Percentiles rank a stretch among this genome's conserved stretches.
Evolutionary conservation across 2,329 filamentous ascomycete genomes (phyloP).

Genomic region (Ophiostoma fasciatum): DNA sequence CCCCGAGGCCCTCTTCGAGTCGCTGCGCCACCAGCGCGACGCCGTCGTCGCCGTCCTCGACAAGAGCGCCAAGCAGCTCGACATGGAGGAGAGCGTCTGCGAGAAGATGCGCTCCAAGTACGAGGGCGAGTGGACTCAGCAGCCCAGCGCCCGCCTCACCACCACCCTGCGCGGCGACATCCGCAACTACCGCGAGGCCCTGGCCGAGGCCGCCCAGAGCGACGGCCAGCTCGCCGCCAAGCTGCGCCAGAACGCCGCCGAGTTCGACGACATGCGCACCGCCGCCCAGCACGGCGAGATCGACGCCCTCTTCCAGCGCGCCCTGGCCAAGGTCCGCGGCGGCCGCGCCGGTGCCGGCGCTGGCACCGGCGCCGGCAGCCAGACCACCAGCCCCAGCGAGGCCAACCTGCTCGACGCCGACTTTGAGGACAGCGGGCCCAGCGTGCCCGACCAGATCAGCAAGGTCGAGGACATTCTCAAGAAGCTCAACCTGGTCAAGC

Average conservation of each 20-base stretch:
- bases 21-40: constrained; percentile 62
- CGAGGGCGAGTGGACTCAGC: constrained; percentile 89
- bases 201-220: constrained; percentile 78
- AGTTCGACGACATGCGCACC: constrained; percentile 90
- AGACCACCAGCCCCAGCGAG: constrained; percentile 49
- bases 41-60: constrained; percentile 60
- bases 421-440: constrained; percentile 65
- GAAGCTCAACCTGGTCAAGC: constrained; percentile 82
- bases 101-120: constrained; percentile 99
- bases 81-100: constrained; percentile 95
- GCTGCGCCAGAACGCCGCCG: constrained; percentile 68
- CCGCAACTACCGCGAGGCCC: constrained; percentile 70
- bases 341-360: constrained; percentile 65
- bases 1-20: constrained; percentile 65
- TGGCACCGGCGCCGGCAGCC: constrained; percentile 48
- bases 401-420: constrained; percentile 82
- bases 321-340: constrained; percentile 62
- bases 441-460: constrained; percentile 77
- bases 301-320: constrained; percentile 77
- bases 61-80: constrained; percentile 70
- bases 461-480: constrained; percentile 81
- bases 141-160: constrained; percentile 81
- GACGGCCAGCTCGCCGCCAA: constrained; percentile 74
- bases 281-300: constrained; percentile 78
- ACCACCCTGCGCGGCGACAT: constrained; percentile 78